phyloP scores from a whole-genome alignment of 106 monocot genomes.

The Dendrobium catenatum region DNA sequence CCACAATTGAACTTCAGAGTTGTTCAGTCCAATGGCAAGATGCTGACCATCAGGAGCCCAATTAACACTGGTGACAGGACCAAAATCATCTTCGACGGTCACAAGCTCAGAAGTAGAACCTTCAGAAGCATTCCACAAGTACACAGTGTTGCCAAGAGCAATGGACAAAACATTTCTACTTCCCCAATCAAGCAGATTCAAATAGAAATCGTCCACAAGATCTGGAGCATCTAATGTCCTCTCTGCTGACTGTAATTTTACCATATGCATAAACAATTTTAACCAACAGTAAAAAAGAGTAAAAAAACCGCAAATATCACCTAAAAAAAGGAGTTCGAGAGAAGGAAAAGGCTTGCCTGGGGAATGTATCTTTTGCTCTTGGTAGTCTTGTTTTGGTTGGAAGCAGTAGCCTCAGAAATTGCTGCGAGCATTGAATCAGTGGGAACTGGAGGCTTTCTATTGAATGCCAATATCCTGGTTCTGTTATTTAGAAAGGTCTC shows the following conservation, averaged over 20 bases:
- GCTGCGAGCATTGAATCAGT: conserved; percentile 13
- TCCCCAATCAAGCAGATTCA: conserved; percentile 62
- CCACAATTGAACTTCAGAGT: conserved; percentile 55
- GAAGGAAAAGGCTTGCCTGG: conserved; percentile 21
- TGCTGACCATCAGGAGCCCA: conserved; percentile 69
- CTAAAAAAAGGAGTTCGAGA: neutral
- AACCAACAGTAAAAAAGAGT: neutral
- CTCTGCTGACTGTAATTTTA: conserved; percentile 32
- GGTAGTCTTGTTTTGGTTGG: conserved; percentile 19
- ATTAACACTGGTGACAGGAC: conserved; percentile 65
- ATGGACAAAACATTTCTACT: conserved; percentile 47
- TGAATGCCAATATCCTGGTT: conserved; percentile 46
- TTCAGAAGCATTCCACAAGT: conserved; percentile 47
- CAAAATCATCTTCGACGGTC: conserved; percentile 41
- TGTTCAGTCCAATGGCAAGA: conserved; percentile 49
- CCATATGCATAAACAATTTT: neutral
- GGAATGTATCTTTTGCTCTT: conserved; percentile 55
- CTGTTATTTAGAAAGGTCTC: conserved; percentile 32
- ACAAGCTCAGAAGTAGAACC: conserved; percentile 44
- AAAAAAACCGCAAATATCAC: neutral
- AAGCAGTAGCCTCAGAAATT: conserved; percentile 13
- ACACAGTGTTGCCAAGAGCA: conserved; percentile 43
- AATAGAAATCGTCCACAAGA: conserved; percentile 46
- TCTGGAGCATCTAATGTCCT: conserved; percentile 53
- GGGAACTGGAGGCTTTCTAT: conserved; percentile 27